These are phyloP conservation scores for Aureobasidium sp. DNA, from an alignment of 2,329 filamentous ascomycete genomes.

Conservation along the genomic window DNA sequence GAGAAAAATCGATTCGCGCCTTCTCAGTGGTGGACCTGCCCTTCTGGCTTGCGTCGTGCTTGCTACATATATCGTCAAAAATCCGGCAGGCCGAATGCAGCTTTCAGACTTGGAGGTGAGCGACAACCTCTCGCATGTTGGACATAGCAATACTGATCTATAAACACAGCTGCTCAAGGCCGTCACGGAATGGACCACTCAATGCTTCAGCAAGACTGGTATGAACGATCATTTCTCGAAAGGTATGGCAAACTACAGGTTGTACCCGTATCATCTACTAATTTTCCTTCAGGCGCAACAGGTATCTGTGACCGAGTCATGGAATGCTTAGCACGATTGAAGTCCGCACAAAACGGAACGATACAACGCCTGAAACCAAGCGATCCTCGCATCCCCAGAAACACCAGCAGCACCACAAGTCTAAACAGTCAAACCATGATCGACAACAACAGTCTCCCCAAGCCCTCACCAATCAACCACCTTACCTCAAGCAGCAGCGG, in stretches of 20 bases:
- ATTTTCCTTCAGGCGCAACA: background rate
- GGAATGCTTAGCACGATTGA: background rate
- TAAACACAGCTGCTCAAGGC: background rate
- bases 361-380: background rate
- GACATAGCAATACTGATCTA: no score
- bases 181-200: background rate
- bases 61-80: slow-evolving; percentile 6
- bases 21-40: background rate
- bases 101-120: background rate
- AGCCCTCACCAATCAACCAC: background rate
- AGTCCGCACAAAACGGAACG: background rate
- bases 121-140: no score
- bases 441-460: background rate
- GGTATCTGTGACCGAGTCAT: background rate
- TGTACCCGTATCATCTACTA: background rate
- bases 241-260: background rate
- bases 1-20: background rate
- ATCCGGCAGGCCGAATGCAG: slow-evolving; percentile 4
- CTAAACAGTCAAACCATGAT: background rate
- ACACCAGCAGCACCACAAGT: background rate
- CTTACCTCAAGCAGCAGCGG: slow-evolving; percentile 6
- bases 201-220: background rate
- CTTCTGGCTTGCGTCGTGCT: slow-evolving; percentile 3
- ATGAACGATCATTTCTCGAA: slow-evolving; percentile 1
- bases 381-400: background rate